These are phyloP conservation scores for Zalaria sp. DNA, from an alignment of 2,329 filamentous ascomycete genomes.

Conservation along the genomic window DNA sequence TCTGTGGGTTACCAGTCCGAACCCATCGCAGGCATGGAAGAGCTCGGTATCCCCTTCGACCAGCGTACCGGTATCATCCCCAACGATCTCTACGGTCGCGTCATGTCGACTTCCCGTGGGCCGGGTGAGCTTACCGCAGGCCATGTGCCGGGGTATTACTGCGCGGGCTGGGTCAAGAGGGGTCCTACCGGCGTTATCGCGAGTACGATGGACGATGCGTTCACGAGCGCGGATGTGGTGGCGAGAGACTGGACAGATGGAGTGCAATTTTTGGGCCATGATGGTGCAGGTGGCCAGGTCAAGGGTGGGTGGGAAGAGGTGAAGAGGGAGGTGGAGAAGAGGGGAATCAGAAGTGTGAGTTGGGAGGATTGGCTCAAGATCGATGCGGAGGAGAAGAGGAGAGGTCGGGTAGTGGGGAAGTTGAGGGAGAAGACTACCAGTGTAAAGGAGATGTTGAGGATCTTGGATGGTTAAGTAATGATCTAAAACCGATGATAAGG, in stretches of 20 bases:
- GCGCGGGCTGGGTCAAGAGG: slow-evolving; percentile 90
- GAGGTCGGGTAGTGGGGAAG: slow-evolving; percentile 56
- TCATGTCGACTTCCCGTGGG: slow-evolving; percentile 33
- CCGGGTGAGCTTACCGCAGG: slow-evolving; percentile 28
- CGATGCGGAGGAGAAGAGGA: slow-evolving; percentile 58
- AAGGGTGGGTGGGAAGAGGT: slow-evolving; percentile 65
- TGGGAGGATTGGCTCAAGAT: slow-evolving; percentile 86
- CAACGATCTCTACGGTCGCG: slow-evolving; percentile 68
- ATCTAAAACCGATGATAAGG: too few relatives aligned
- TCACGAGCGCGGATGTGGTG: slow-evolving; percentile 74
- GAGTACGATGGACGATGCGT: slow-evolving; percentile 90
- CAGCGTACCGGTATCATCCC: slow-evolving; percentile 57
- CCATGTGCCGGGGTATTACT: slow-evolving; percentile 64
- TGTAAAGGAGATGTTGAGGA: slow-evolving; percentile 43
- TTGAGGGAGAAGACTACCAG: slow-evolving; percentile 54
- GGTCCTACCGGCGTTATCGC: slow-evolving; percentile 94
- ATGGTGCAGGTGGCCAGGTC: slow-evolving; percentile 19
- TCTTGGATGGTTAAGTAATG: slow-evolving; percentile 19
- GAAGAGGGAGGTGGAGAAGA: slow-evolving; percentile 40
- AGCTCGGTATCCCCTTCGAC: slow-evolving; percentile 69
- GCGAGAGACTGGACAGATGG: slow-evolving; percentile 54
- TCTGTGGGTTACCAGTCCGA: slow-evolving; percentile 91
- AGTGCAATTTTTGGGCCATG: slow-evolving; percentile 33
- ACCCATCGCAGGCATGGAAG: slow-evolving; percentile 57
- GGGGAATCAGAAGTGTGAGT: slow-evolving; percentile 48